phyloP scores from a whole-genome alignment of 371 early-diverging fungal species.

The Dipsacomyces acuminosporus region DNA sequence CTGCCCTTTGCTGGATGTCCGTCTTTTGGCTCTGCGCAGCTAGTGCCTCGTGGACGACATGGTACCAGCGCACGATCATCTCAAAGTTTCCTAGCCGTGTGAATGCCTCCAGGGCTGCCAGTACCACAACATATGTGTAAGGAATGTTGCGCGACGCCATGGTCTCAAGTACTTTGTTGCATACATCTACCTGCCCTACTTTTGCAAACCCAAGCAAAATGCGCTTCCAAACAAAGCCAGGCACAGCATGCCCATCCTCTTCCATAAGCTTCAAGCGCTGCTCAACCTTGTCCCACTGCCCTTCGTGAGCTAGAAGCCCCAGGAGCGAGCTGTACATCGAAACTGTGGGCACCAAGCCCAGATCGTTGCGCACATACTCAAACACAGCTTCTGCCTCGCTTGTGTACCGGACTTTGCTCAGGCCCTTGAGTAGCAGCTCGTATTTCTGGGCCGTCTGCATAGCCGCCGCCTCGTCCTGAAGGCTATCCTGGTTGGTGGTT shows the following conservation, averaged over 20 bases:
- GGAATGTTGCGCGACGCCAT: conserved; percentile 18
- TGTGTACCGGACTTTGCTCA: conserved; percentile 18
- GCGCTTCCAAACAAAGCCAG: conserved; percentile 25
- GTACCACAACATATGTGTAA: conserved; percentile 9
- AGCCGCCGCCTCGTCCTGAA: conserved; percentile 5
- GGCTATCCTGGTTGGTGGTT: conserved; percentile 4
- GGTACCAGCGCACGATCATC: conserved; percentile 34
- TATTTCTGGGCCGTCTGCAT: conserved; percentile 31
- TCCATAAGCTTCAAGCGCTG: conserved; percentile 16
- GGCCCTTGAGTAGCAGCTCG: conserved; percentile 30
- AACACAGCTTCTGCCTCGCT: conserved; percentile 17
- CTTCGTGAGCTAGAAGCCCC: conserved; percentile 17
- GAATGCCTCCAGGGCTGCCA: conserved; percentile 29
- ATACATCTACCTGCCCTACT: conserved; percentile 20
- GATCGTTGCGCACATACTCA: conserved; percentile 23
- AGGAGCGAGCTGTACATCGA: conserved; percentile 35
- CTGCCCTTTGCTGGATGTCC: conserved; percentile 1
- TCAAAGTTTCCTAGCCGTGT: conserved; percentile 19
- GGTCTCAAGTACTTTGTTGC: conserved; percentile 13
- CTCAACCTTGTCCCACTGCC: conserved; percentile 16
- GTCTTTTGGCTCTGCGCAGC: conserved; percentile 8
- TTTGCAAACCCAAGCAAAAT: conserved; percentile 25
- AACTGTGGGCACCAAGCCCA: conserved; percentile 19
- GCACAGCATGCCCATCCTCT: conserved; percentile 15
- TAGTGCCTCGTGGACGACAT: conserved; percentile 18